Conservation (phyloP, 179 eudicot species). For the Pouteria campechiana region DNA sequence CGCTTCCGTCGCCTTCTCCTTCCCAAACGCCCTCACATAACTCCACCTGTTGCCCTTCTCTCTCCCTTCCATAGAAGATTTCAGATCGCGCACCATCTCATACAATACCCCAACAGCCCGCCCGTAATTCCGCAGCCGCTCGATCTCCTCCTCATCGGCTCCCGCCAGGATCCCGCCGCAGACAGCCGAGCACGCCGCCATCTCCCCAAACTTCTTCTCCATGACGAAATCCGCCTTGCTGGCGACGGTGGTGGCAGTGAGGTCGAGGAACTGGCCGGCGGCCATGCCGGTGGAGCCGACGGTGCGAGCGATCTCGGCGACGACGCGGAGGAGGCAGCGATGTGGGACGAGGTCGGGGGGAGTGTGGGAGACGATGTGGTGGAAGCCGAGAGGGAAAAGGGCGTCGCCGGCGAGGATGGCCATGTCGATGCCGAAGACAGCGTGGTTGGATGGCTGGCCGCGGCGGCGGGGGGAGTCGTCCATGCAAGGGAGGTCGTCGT, state of each 20-base stretch:
- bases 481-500: constrained; percentile 93
- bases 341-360: constrained; percentile 65
- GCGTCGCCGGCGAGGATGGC: constrained; percentile 97
- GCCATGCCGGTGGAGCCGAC: constrained; percentile 97
- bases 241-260: constrained; percentile 69
- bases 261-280: constrained; percentile 81
- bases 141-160: constrained; percentile 66
- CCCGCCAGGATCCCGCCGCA: constrained; percentile 82
- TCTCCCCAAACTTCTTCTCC: constrained; percentile 84
- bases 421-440: constrained; percentile 69
- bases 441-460: constrained; percentile 79
- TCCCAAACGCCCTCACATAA: constrained; percentile 68
- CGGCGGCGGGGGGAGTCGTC: constrained; percentile 80
- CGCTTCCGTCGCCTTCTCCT: constrained; percentile 71
- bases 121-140: constrained; percentile 67
- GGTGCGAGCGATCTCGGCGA: constrained; percentile 73
- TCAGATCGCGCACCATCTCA: constrained; percentile 65
- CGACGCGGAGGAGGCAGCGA: constrained; percentile 40
- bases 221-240: constrained; percentile 57
- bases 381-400: constrained; percentile 72
- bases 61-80: constrained; percentile 11
- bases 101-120: constrained; percentile 77
- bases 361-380: constrained; percentile 71
- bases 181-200: constrained; percentile 90
- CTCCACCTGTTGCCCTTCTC: constrained; percentile 36